Conservation (phyloP, 2,329 filamentous ascomycete species). For the Aspergillus brasiliensis region DNA sequence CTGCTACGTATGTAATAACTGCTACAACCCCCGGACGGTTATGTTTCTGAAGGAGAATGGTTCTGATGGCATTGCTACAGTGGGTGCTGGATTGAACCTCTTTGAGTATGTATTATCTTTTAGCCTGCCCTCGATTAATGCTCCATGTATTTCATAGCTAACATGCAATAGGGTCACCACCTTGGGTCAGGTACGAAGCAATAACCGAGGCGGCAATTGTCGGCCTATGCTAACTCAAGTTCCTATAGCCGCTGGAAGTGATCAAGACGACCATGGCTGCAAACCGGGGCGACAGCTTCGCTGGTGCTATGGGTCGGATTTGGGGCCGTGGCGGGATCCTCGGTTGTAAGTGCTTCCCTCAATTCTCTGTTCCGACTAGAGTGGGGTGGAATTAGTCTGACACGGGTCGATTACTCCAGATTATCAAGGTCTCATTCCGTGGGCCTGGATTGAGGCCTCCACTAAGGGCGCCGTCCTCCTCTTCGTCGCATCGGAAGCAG, state of each 20-base stretch:
- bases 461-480: conserved; percentile 99
- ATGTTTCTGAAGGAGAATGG: conserved; percentile 16
- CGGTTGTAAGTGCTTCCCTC: conserved; percentile 71
- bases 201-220: neutral
- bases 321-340: conserved; percentile 92
- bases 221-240: conserved; percentile 53
- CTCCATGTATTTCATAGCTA: conserved; percentile 10
- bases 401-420: conserved; percentile 56
- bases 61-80: conserved; percentile 38
- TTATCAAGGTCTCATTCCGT: conserved; percentile 99
- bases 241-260: conserved; percentile 85
- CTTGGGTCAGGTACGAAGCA: conserved; percentile 61
- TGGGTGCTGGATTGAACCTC: conserved; percentile 91
- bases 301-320: conserved; percentile 77
- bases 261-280: conserved; percentile 99
- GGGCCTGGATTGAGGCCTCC: conserved; percentile 99
- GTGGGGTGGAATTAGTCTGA: conserved; percentile 21
- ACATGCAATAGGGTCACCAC: conserved; percentile 59
- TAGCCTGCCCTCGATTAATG: neutral
- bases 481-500: conserved; percentile 97
- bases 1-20: conserved; percentile 65
- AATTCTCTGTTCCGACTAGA: conserved; percentile 12
- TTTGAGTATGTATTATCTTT: conserved; percentile 68
- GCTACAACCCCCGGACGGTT: neutral
- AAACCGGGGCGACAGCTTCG: conserved; percentile 87